Evolutionary conservation across 2,329 filamentous ascomycete species (phyloP).

Genomic region (Colletotrichum horii): DNA sequence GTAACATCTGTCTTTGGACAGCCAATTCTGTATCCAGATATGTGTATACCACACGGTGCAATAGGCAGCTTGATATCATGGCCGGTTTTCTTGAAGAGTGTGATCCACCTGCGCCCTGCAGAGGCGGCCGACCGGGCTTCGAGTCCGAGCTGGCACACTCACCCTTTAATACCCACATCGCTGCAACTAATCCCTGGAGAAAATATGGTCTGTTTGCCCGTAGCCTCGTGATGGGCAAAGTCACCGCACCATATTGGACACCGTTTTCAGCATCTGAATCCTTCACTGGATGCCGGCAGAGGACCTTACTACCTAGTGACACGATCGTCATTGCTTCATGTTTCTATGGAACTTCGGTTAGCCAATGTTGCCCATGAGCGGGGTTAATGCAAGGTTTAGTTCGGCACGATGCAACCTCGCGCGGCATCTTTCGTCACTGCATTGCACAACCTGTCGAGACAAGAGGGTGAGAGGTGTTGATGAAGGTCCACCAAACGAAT

Average conservation of each 20-base stretch:
- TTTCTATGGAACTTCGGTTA: background rate
- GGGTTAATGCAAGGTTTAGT: background rate
- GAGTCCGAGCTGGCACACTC: background rate
- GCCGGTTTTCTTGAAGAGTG: background rate
- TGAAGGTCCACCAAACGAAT: background rate
- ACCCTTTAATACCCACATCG: background rate
- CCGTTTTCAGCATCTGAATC: background rate
- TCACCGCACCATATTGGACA: background rate
- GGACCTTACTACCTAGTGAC: background rate
- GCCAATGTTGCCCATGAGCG: background rate
- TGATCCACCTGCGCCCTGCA: background rate
- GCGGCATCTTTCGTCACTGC: background rate
- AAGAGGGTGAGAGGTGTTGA: no score
- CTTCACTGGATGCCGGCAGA: background rate
- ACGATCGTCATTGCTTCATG: background rate
- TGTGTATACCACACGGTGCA: background rate
- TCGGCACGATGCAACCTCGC: background rate
- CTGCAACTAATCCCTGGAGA: background rate
- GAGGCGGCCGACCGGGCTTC: background rate
- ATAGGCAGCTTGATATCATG: background rate
- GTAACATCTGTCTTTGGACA: background rate
- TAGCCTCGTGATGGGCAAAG: background rate
- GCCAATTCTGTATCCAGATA: background rate
- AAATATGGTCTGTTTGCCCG: background rate
- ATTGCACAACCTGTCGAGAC: background rate